phyloP scores from a whole-genome alignment of 192 early-diverging fungal species.

The Pecoramyces ruminantium region DNA sequence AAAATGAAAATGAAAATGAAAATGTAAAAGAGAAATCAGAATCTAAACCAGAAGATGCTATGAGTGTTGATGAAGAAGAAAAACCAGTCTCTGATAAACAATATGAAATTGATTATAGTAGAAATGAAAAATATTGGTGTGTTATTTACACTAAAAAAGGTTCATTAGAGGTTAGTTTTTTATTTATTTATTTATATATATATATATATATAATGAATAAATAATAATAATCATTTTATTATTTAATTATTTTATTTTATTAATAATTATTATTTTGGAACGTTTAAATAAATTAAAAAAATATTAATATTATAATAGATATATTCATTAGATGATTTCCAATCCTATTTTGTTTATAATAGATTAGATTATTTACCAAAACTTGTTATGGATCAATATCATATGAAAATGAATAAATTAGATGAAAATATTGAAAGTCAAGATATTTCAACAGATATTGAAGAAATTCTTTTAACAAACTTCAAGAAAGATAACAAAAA shows the following conservation, averaged over 20 bases:
- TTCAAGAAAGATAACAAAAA: slow-evolving; percentile 30
- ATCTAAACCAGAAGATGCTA: slow-evolving; percentile 11
- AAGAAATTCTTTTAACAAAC: slow-evolving; percentile 49
- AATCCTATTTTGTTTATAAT: neutral
- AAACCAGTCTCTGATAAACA: neutral
- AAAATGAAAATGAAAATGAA: slow-evolving; percentile 7
- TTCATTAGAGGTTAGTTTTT: slow-evolving; percentile 30
- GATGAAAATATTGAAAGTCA: neutral
- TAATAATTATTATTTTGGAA: too few relatives aligned
- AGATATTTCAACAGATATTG: slow-evolving; percentile 21
- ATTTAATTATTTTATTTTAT: too few relatives aligned
- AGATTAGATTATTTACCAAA: neutral
- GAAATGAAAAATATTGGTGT: slow-evolving; percentile 40
- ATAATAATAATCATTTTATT: too few relatives aligned
- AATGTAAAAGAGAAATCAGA: slow-evolving; percentile 20
- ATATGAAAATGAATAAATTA: neutral
- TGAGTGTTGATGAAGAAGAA: slow-evolving; percentile 2
- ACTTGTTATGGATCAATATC: neutral
- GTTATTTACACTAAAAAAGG: slow-evolving; percentile 43
- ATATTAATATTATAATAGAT: too few relatives aligned
- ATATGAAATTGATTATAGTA: slow-evolving; percentile 7
- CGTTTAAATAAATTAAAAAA: too few relatives aligned
- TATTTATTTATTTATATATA: too few relatives aligned
- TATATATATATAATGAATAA: too few relatives aligned
- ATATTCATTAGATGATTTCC: neutral